Base-by-base conservation (phyloP, 2,329 filamentous ascomycete species). In the Alternaria consortialis region DNA sequence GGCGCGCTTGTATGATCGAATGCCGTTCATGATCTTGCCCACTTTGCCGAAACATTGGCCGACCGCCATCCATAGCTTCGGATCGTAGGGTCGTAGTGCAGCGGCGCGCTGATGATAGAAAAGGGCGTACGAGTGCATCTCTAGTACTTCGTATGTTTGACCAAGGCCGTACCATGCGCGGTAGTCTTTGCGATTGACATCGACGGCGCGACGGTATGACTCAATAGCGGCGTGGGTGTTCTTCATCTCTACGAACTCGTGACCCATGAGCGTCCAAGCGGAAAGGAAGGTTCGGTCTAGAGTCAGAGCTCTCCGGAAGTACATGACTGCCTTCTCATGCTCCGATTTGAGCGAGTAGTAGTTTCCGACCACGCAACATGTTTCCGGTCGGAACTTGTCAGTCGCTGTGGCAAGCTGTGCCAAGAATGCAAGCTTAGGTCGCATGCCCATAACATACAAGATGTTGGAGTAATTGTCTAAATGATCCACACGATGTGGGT, bases 51-150 rank as follows among this genome's bases (percentile, higher is more conserved):
- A 89, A 76, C 94, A 97, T 34, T 91, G 91, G 9, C 92, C 95
- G 5, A 99, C 93, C 0, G 95, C 95, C 83, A 95, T 91, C 95
- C 95, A 99, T 92, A 99, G 97, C 79, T 98, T 98, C 0, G 94
- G 92, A 70, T 99, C 95, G 85, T 94, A 97, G 0, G 94, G 93
- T n/a, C 94, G 88, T 2, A 99, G 84, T 0, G 93, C 92, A 0
- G 94, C 94, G 0, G 95, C 95, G 58, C 95, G 93, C 75, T 98
- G 96, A 82, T 97, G 97, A 80, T 99, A 99, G 86, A 95, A 98
- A 0, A 99, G 82, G 1, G 94, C 94, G 77, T 99, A 99, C 43
- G 94, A 93, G 75, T 97, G 92, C 93, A 97, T 97, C 80, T 99
- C 95, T 8, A 99, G 86, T 69, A 99, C 91, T 78, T 99, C 95